Evolutionary conservation across 2,329 filamentous ascomycete genomes (phyloP).

Genomic region (Neurospora crassa): DNA sequence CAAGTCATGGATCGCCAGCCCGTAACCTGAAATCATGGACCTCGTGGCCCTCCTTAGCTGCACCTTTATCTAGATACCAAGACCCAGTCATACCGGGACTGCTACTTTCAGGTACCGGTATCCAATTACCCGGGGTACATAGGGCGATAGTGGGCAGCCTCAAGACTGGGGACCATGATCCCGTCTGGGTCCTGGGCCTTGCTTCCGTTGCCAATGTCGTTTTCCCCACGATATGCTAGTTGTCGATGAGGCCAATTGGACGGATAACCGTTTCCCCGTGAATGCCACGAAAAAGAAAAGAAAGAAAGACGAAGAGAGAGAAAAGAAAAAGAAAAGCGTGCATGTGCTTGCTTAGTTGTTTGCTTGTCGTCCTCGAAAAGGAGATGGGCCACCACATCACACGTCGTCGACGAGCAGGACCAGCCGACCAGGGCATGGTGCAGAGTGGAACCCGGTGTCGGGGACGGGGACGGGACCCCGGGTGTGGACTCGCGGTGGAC

Average conservation of each 20-base stretch:
- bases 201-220: neutral
- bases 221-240: neutral
- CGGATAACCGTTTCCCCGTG: neutral
- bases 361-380: neutral
- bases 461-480: neutral
- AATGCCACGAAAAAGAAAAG: neutral
- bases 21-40: neutral
- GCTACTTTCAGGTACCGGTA: neutral
- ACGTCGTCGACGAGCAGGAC: neutral
- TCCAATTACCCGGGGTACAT: neutral
- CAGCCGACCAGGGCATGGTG: neutral
- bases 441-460: neutral
- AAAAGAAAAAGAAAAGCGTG: neutral
- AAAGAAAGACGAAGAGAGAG: neutral
- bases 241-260: neutral
- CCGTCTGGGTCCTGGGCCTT: neutral
- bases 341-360: neutral
- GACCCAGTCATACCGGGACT: neutral
- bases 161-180: neutral
- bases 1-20: neutral
- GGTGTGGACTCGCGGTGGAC: neutral
- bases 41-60: neutral
- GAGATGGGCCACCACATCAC: neutral
- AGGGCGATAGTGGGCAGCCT: neutral
- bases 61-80: neutral